phyloP scores from a whole-genome alignment of 2,329 filamentous ascomycete species.

The Fusarium liriodendri region DNA sequence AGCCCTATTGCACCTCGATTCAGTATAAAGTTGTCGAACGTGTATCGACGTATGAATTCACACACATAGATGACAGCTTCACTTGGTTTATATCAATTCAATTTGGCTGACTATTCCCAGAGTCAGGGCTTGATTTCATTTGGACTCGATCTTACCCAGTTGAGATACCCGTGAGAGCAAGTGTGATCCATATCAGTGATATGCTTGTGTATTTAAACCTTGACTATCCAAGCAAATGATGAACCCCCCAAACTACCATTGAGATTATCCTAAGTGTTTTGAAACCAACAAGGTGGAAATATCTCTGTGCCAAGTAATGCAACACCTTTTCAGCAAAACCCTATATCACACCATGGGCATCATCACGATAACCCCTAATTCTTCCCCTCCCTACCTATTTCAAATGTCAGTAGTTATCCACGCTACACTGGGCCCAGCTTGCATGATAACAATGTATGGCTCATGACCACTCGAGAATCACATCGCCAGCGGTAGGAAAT shows the following conservation, averaged over 20 bases:
- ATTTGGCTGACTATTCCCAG: background rate
- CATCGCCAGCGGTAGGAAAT: background rate
- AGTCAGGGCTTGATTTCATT: background rate
- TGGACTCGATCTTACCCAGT: background rate
- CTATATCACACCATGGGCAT: background rate
- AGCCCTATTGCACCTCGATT: background rate
- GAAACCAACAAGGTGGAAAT: rapidly evolving
- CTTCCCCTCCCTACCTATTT: background rate
- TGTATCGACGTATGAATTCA: background rate
- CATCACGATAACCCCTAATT: background rate
- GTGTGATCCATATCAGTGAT: background rate
- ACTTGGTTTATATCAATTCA: background rate
- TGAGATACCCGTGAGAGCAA: background rate
- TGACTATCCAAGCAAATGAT: background rate
- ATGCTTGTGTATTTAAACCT: background rate
- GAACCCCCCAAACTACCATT: background rate
- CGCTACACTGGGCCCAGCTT: background rate
- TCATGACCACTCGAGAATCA: background rate
- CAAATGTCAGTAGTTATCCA: background rate
- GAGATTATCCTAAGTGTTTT: background rate
- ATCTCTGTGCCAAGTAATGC: background rate
- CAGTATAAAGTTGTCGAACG: background rate
- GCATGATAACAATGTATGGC: background rate
- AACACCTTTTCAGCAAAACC: background rate
- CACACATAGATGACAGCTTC: background rate